Percentiles rank a stretch among this genome's conserved stretches.
Conservation (phyloP, 164 flowering plant species). For the Dillenia suffruticosa region DNA sequence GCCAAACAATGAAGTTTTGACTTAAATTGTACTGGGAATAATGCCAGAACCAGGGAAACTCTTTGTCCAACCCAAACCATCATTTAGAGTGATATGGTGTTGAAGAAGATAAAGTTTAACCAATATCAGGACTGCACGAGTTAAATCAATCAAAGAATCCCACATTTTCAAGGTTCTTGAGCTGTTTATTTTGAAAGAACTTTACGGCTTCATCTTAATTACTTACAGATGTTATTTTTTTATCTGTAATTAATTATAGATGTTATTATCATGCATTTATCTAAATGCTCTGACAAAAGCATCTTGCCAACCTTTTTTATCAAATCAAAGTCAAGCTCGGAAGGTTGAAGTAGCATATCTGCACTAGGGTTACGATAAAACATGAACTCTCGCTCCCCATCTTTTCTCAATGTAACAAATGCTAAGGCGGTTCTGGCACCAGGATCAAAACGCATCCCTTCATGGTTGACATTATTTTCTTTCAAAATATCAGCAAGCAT, state of each 20-base stretch:
- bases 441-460: conserved; percentile 93
- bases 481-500: conserved; percentile 93
- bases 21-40: too few species aligned
- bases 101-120: too few species aligned
- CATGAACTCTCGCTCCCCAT: conserved; percentile 99
- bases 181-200: too few species aligned
- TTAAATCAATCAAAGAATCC: too few species aligned
- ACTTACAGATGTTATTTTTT: neutral
- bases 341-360: conserved; percentile 88
- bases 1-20: too few species aligned
- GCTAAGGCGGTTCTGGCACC: conserved; percentile 99
- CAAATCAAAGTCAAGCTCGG: conserved; percentile 76
- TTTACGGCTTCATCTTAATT: too few species aligned
- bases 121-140: too few species aligned
- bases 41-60: too few species aligned
- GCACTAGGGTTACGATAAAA: conserved; percentile 99
- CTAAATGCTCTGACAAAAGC: neutral
- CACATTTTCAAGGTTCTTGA: too few species aligned
- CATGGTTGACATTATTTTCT: conserved; percentile 80
- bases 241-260: too few species aligned
- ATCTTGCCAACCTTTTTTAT: conserved; percentile 55
- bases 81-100: too few species aligned
- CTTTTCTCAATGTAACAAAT: conserved; percentile 77
- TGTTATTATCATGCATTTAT: neutral
- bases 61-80: too few species aligned